Evolutionary conservation across 352 stramenopile species (phyloP).

Genomic region (Plasmopara viticola): DNA sequence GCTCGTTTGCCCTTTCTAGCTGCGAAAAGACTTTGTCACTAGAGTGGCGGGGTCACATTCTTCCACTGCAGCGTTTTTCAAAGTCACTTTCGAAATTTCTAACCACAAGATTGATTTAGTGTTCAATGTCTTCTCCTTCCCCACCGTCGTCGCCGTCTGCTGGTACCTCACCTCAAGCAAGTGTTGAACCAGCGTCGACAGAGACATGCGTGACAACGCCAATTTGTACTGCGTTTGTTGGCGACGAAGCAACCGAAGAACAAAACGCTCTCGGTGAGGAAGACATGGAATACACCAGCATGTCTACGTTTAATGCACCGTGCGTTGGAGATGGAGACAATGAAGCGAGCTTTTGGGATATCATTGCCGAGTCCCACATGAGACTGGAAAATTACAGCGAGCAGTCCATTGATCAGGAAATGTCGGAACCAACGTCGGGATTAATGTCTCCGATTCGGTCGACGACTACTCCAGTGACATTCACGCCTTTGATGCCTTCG

Average conservation of each 20-base stretch:
- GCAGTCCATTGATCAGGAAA: constrained; percentile 32
- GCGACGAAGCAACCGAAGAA: constrained; percentile 24
- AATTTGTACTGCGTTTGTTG: constrained; percentile 16
- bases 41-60: neutral
- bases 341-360: constrained; percentile 40
- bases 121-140: constrained; percentile 58
- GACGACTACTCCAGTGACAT: constrained; percentile 2
- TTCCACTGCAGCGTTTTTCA: neutral
- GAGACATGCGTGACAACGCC: constrained; percentile 23
- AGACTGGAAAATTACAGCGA: constrained; percentile 27
- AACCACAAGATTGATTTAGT: constrained; percentile 36
- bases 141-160: constrained; percentile 15
- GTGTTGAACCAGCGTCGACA: constrained; percentile 54
- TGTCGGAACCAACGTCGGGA: constrained; percentile 17
- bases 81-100: constrained; percentile 26
- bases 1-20: constrained; percentile 54
- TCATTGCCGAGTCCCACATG: constrained; percentile 27
- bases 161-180: constrained; percentile 4
- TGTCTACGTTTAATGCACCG: constrained; percentile 2
- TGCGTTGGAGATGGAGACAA: constrained; percentile 40
- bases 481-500: constrained; percentile 11
- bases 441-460: constrained; percentile 20
- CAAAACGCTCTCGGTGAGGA: constrained; percentile 19
- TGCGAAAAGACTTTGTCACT: constrained; percentile 1
- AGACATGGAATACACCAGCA: neutral